Evolutionary conservation across 2,329 filamentous ascomycete genomes (phyloP), one percentile per base, ranked within the genome.

Genomic region (Moelleriella libera): DNA sequence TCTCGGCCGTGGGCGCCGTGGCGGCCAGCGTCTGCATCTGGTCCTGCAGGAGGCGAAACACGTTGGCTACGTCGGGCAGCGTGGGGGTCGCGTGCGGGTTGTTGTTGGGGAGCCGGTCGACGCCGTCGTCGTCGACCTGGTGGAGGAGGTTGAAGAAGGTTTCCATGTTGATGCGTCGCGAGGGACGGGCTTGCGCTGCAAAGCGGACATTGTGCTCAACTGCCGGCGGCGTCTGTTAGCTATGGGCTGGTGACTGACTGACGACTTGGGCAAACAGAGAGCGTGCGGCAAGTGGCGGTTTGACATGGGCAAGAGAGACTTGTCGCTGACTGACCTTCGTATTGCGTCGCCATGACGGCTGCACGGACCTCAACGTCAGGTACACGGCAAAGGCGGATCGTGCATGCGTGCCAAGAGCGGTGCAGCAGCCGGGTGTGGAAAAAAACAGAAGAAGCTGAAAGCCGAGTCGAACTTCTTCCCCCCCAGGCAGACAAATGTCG

Each of bases 121-220:
- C 49, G 45, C 62, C 60, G 34, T 62, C 56, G 49, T 64, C 59
- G 52, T 66, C 62, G 57, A 82, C 66, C 52, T 73, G 70, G 60
- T 72, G 65, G 51, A 80, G 73, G 58, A 77, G 72, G 48, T 74
- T 70, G 55, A 66, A 72, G 66, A 82, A 82, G 51, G 72, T 75
- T 46, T 76, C 72, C 79, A 83, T 83, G 65, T 81, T 76, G 51
- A 76, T 64, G 57, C 75, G 74, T 41, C 79, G 76, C 45, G 65
- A 65, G 49, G 66, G 63, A 45, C 65, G 60, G n/a, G 41, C 29
- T 63, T 61, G 52, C 44, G 69, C 53, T 31, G 65, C 43, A 49
- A 70, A 60, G 55, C 73, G 69, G 63, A 82, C 76, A 60, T 76
- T 76, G 66, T 83, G 79, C 60, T 83, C 79, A 60, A 83, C 79